Percentiles rank a stretch among this genome's conserved stretches.
Evolutionary conservation across 495 filamentous ascomycete species (phyloP).

Genomic region (Aspergillus mulundensis): DNA sequence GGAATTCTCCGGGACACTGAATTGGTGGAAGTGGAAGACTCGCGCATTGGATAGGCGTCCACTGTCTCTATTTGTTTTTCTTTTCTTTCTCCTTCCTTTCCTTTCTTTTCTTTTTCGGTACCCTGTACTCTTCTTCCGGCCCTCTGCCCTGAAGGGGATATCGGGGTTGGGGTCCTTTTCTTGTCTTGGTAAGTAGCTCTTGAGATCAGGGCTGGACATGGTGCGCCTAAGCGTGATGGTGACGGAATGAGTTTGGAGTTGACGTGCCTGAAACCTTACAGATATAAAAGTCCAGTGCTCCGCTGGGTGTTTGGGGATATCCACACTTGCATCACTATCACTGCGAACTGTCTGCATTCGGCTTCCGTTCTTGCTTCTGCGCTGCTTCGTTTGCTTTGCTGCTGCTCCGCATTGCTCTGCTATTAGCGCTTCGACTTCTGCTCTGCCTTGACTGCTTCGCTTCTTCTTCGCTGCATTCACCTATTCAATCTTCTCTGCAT

Average conservation of each 20-base stretch:
- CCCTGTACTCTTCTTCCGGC: background rate
- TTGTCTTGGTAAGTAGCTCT: background rate
- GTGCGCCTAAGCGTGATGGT: constrained; percentile 1
- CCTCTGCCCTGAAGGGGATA: background rate
- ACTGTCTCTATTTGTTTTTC: background rate
- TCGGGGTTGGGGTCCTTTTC: background rate
- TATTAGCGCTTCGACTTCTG: background rate
- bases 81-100: background rate
- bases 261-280: background rate
- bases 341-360: background rate
- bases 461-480: background rate
- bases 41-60: background rate
- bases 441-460: background rate
- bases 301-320: background rate
- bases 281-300: background rate
- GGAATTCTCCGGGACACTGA: too few species aligned
- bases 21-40: too few species aligned
- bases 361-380: background rate
- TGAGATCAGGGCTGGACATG: background rate
- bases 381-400: background rate
- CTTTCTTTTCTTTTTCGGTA: background rate
- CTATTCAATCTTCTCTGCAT: too few species aligned
- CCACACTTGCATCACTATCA: background rate
- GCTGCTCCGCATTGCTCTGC: background rate
- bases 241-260: background rate